These are phyloP conservation scores for Thamnidium elegans DNA, from an alignment of 192 early-diverging fungal species.

Conservation along the genomic window DNA sequence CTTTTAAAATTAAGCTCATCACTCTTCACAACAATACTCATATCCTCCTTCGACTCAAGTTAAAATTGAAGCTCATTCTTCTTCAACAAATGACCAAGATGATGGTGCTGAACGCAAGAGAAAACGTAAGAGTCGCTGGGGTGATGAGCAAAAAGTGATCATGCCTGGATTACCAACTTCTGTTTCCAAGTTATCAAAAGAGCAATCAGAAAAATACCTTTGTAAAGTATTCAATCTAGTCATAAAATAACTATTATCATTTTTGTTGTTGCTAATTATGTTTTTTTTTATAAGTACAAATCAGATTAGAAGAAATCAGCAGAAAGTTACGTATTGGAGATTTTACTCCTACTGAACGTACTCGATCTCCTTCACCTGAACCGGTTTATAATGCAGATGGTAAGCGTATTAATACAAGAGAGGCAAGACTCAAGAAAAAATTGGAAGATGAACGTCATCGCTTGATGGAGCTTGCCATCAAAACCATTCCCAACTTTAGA, in stretches of 20 bases:
- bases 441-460: conserved; percentile 91
- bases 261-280: background rate
- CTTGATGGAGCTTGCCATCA: conserved; percentile 77
- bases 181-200: conserved; percentile 70
- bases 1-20: background rate
- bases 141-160: conserved; percentile 67
- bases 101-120: conserved; percentile 50
- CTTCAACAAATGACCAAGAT: background rate
- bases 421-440: conserved; percentile 84
- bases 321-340: conserved; percentile 78
- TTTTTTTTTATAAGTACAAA: conserved; percentile 48
- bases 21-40: background rate
- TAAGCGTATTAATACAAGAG: conserved; percentile 94
- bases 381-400: conserved; percentile 91
- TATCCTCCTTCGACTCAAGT: background rate
- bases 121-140: conserved; percentile 89
- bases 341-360: conserved; percentile 71
- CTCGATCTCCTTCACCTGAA: conserved; percentile 93
- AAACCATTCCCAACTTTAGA: conserved; percentile 74
- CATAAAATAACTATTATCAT: too few species aligned
- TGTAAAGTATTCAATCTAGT: conserved; percentile 40
- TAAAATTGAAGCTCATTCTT: background rate
- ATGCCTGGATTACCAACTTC: conserved; percentile 78
- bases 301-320: conserved; percentile 91
- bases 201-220: conserved; percentile 78